Evolutionary conservation across 768 basidiomycete species (phyloP).

Genomic region (Serendipita vermifera): DNA sequence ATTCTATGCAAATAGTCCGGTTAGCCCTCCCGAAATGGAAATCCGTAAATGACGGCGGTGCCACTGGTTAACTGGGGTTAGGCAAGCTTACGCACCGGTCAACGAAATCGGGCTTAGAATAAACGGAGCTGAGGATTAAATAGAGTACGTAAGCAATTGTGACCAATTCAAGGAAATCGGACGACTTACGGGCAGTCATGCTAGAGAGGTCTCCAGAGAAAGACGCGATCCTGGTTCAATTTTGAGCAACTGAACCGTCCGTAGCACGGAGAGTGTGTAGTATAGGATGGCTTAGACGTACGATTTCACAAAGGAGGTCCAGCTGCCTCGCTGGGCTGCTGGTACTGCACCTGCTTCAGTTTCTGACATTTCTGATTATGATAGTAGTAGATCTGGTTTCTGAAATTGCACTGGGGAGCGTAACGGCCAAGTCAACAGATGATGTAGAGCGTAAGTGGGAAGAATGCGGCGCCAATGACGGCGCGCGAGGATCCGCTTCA

Average conservation of each 20-base stretch:
- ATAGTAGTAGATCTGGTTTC: too few species aligned
- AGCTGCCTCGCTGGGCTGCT: constrained; percentile 68
- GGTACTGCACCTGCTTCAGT: too few species aligned
- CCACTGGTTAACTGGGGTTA: constrained; percentile 6
- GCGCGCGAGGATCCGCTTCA: too few species aligned
- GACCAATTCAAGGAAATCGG: background rate
- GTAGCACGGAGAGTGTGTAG: constrained; percentile 10
- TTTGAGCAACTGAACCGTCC: background rate
- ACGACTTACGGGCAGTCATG: constrained; percentile 51
- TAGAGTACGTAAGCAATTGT: background rate
- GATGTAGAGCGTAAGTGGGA: too few species aligned
- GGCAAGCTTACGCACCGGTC: constrained; percentile 40
- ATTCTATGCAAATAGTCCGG: constrained; percentile 5
- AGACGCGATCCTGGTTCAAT: constrained; percentile 51
- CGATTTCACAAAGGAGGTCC: constrained; percentile 88
- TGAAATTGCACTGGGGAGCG: too few species aligned
- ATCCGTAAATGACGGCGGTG: constrained; percentile 3
- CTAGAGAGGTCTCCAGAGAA: constrained; percentile 81
- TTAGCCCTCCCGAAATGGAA: background rate
- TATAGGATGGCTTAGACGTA: constrained; percentile 28
- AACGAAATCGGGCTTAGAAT: constrained; percentile 84
- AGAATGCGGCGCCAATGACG: too few species aligned
- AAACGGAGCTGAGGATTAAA: constrained; percentile 37
- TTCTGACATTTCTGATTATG: too few species aligned
- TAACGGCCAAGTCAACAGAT: too few species aligned